These are phyloP conservation scores for Pisolithus albus DNA, from an alignment of 768 basidiomycete species.

Conservation along the genomic window DNA sequence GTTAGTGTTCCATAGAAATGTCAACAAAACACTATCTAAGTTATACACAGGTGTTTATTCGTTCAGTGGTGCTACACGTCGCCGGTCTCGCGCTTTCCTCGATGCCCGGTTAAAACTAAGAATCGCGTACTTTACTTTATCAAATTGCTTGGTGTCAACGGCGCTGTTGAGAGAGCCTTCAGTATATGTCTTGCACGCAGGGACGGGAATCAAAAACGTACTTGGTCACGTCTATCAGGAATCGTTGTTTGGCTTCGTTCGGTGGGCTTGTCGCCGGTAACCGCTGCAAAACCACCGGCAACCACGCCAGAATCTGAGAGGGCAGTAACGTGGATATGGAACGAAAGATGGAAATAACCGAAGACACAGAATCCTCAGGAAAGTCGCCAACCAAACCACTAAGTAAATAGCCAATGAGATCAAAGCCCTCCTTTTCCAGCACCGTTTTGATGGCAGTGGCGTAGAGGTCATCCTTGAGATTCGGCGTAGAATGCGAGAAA, in stretches of 20 bases:
- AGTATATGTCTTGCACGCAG: slow-evolving; percentile 5
- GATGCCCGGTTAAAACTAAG: slow-evolving; percentile 64
- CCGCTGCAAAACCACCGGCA: slow-evolving; percentile 64
- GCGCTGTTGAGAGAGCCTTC: slow-evolving; percentile 38
- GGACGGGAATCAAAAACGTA: slow-evolving; percentile 34
- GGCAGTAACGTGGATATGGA: slow-evolving; percentile 63
- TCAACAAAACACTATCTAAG: neutral
- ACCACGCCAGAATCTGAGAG: slow-evolving; percentile 61
- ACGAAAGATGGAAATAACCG: slow-evolving; percentile 74
- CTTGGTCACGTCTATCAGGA: slow-evolving; percentile 70
- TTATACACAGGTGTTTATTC: slow-evolving; percentile 7
- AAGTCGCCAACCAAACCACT: slow-evolving; percentile 81
- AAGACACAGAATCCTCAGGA: slow-evolving; percentile 73
- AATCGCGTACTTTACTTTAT: slow-evolving; percentile 80
- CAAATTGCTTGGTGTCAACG: slow-evolving; percentile 56
- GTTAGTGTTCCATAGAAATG: neutral
- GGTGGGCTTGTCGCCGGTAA: slow-evolving; percentile 58
- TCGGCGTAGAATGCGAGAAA: slow-evolving; percentile 43
- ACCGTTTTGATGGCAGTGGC: slow-evolving; percentile 53
- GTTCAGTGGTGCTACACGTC: slow-evolving; percentile 29
- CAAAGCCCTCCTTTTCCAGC: slow-evolving; percentile 65
- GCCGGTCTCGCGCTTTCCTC: slow-evolving; percentile 64
- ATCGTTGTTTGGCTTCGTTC: slow-evolving; percentile 58
- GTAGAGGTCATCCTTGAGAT: slow-evolving; percentile 58
- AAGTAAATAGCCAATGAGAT: slow-evolving; percentile 62